A percentile compares a stretch with the other conserved stretches of the same genome.
Evolutionary conservation across 2,329 filamentous ascomycete species (phyloP).

Genomic region (Fusarium sp.): DNA sequence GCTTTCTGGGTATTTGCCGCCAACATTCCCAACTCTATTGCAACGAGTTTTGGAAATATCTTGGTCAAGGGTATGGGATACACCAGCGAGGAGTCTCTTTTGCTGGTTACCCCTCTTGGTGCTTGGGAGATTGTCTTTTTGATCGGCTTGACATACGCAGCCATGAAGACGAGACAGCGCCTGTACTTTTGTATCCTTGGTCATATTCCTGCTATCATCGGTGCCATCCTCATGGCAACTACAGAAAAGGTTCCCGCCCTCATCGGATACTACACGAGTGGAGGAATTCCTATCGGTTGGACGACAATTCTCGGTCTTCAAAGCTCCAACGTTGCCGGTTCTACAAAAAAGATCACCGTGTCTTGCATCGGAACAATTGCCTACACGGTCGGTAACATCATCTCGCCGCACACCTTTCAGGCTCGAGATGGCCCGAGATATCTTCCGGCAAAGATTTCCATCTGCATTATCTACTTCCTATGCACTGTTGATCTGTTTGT

Average conservation of each 20-base stretch:
- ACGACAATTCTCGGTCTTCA: conserved; percentile 39
- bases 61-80: conserved; percentile 34
- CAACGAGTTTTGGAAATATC: conserved; percentile 34
- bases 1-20: conserved; percentile 39
- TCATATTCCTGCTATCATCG: conserved; percentile 33
- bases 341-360: conserved; percentile 39
- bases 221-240: conserved; percentile 38
- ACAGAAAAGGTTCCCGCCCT: conserved; percentile 38
- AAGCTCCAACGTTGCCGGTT: conserved; percentile 37
- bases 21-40: conserved; percentile 36
- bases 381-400: conserved; percentile 40
- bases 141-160: conserved; percentile 25
- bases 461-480: conserved; percentile 40
- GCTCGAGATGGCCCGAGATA: conserved; percentile 34
- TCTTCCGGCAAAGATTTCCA: conserved; percentile 34
- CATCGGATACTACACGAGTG: conserved; percentile 36
- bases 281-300: conserved; percentile 38
- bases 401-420: conserved; percentile 39
- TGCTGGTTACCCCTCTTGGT: conserved; percentile 30
- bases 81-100: conserved; percentile 15
- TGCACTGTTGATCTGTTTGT: conserved; percentile 32
- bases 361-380: conserved; percentile 38
- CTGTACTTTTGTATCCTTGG: conserved; percentile 29
- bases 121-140: conserved; percentile 33
- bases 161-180: conserved; percentile 29